Base-by-base conservation (phyloP, 805 yeast species). In the Pichia membranifaciens region DNA sequence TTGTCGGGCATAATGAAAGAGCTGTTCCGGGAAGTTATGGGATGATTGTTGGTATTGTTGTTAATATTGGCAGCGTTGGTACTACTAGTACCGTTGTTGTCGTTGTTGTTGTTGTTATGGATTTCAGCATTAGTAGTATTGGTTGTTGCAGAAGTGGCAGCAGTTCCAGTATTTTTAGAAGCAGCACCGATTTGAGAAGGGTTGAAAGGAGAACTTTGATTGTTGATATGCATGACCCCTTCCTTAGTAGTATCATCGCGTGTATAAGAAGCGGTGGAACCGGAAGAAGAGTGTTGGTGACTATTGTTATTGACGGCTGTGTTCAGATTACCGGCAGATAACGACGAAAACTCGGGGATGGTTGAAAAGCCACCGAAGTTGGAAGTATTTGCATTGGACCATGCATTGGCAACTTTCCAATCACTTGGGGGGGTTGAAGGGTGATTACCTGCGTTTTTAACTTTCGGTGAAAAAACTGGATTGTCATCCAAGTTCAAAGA, bases 401-500 rank as follows among this genome's bases (percentile, higher is more conserved):
- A 49, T 16, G 55, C 52, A 41, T 47, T 36, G 32, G 51, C 33
- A 33, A 52, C 16, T 9, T 50, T 52, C 38, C 60, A 42, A 34
- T 60, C 52, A 36, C 28, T 61, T 38, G 56, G 61, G 50, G 58
- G 65, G 42, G 61, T 61, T 5, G 64, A 59, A 20, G 65, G 64
- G 29, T n/a, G n/a, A n/a, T 50, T 46, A n/a, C 23, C 41, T 15
- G 48, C 42, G 28, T 53, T 53, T 36, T 61, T 56, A 35, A 60
- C 54, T 33, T 57, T 62, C 18, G 58, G 46, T 9, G 60, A 51
- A 41, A 60, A 60, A 18, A 59, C 49, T 5, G 59, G 51, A 37
- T 56, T 42, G 23, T 53, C 47, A 31, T 73, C 77, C 47, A 76
- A 63, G 56, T 73, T 69, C 40, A 76, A 62, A 36, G 71, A 70